phyloP scores from a whole-genome alignment of 2,329 filamentous ascomycete species.

The Phialophora macrospora region DNA sequence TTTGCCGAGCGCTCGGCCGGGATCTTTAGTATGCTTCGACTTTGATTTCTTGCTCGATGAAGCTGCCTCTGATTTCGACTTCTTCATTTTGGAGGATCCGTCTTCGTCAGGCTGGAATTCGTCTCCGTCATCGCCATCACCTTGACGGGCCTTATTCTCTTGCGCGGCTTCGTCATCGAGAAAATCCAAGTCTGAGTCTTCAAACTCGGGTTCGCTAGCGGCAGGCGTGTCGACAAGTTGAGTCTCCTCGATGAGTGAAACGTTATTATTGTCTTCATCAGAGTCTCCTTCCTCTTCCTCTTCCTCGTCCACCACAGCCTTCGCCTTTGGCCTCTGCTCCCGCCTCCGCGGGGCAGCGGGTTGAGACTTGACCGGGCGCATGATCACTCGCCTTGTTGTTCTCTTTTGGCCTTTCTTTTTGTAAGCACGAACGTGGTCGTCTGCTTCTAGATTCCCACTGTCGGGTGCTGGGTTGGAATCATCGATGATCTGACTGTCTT shows the following conservation, averaged over 20 bases:
- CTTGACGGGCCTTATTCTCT: constrained; percentile 11
- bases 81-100: constrained; percentile 9
- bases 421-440: constrained; percentile 38
- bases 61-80: not conserved
- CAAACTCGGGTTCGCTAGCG: not conserved
- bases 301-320: constrained; percentile 33
- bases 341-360: constrained; percentile 29
- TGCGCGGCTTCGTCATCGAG: constrained; percentile 19
- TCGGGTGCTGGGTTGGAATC: constrained; percentile 24
- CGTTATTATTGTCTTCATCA: constrained; percentile 10
- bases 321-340: constrained; percentile 40
- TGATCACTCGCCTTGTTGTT: constrained; percentile 51
- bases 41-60: not conserved
- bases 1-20: constrained; percentile 10
- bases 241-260: constrained; percentile 27
- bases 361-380: constrained; percentile 47
- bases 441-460: constrained; percentile 24
- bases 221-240: constrained; percentile 17
- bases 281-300: constrained; percentile 35
- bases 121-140: constrained; percentile 10
- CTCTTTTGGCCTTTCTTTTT: constrained; percentile 58
- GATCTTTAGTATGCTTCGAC: not conserved
- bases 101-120: constrained; percentile 17
- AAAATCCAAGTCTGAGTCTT: constrained; percentile 21
- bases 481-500: constrained; percentile 45